Percentiles rank a stretch among this genome's conserved stretches.
phyloP scores from a whole-genome alignment of 495 filamentous ascomycete genomes.

The Hyphodiscus hymeniophilus region DNA sequence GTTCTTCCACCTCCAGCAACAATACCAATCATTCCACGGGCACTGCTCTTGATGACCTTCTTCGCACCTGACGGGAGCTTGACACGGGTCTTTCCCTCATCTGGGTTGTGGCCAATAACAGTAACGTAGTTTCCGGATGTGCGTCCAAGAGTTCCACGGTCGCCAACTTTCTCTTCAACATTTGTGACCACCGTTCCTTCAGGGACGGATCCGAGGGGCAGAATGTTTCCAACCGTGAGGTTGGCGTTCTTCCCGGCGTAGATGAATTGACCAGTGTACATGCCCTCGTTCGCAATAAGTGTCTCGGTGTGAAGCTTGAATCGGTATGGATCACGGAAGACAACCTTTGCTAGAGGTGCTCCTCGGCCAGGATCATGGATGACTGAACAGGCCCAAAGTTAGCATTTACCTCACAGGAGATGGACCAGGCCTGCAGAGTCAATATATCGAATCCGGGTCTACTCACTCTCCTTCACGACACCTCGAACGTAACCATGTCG shows the following conservation, averaged over 20 bases:
- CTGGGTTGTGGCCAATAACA: conserved; percentile 96
- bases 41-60: conserved; percentile 89
- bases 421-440: too few species aligned
- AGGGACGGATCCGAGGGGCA: conserved; percentile 85
- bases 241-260: conserved; percentile 98
- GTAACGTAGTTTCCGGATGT: conserved; percentile 99
- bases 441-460: too few species aligned
- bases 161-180: conserved; percentile 97
- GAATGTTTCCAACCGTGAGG: conserved; percentile 92
- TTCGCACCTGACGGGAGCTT: conserved; percentile 98
- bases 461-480: conserved; percentile 76
- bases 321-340: conserved; percentile 89
- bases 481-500: conserved; percentile 95
- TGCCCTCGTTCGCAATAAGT: conserved; percentile 99
- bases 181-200: conserved; percentile 98
- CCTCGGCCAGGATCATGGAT: conserved; percentile 98
- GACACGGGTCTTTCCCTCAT: conserved; percentile 98
- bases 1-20: conserved; percentile 98
- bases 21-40: conserved; percentile 98
- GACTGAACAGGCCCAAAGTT: conserved; percentile 28
- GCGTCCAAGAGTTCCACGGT: conserved; percentile 89
- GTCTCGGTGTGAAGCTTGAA: conserved; percentile 89
- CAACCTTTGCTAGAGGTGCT: conserved; percentile 91
- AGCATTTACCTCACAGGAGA: too few species aligned
- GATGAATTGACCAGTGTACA: conserved; percentile 99